Percentiles rank a stretch among this genome's conserved stretches.
Conservation (phyloP, 371 early-diverging fungal genomes). For the Mucor circinelloides region DNA sequence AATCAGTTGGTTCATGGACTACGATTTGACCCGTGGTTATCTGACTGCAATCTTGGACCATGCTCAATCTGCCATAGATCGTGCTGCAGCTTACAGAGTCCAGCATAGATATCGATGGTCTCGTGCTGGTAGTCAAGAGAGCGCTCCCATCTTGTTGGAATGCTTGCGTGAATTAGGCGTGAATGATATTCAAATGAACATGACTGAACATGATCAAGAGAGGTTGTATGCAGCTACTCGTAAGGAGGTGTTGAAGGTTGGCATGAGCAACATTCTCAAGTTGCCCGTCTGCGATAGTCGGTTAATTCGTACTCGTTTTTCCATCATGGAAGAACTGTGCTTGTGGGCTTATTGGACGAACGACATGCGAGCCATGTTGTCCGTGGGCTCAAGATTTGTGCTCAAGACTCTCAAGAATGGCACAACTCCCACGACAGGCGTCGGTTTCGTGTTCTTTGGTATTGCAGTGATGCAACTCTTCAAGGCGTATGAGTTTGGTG, state of each 20-base stretch:
- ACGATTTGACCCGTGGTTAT: slow-evolving; percentile 27
- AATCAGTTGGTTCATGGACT: slow-evolving; percentile 46
- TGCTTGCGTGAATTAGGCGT: slow-evolving; percentile 47
- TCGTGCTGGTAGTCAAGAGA: slow-evolving; percentile 31
- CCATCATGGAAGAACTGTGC: slow-evolving; percentile 48
- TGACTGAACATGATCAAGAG: slow-evolving; percentile 24
- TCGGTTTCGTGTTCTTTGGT: slow-evolving; percentile 50
- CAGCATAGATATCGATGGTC: slow-evolving; percentile 46
- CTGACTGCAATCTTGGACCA: slow-evolving; percentile 33
- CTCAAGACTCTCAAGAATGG: slow-evolving; percentile 42
- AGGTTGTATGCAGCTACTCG: slow-evolving; percentile 34
- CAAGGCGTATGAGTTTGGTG: slow-evolving; percentile 47
- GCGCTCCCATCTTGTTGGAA: slow-evolving; percentile 35
- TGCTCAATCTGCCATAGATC: slow-evolving; percentile 46
- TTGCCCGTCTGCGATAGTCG: slow-evolving; percentile 41
- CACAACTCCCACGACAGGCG: slow-evolving; percentile 45
- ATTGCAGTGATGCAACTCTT: slow-evolving; percentile 44
- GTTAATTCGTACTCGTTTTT: slow-evolving; percentile 40
- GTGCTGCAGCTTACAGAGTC: slow-evolving; percentile 48
- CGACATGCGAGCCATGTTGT: slow-evolving; percentile 34
- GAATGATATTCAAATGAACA: slow-evolving; percentile 28
- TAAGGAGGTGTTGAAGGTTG: slow-evolving; percentile 33
- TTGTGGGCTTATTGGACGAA: slow-evolving; percentile 48
- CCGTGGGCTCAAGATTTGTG: slow-evolving; percentile 34
- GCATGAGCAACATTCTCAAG: slow-evolving; percentile 35